Evolutionary conservation across 164 flowering plant genomes (phyloP).

Genomic region (Vitis cinerea): DNA sequence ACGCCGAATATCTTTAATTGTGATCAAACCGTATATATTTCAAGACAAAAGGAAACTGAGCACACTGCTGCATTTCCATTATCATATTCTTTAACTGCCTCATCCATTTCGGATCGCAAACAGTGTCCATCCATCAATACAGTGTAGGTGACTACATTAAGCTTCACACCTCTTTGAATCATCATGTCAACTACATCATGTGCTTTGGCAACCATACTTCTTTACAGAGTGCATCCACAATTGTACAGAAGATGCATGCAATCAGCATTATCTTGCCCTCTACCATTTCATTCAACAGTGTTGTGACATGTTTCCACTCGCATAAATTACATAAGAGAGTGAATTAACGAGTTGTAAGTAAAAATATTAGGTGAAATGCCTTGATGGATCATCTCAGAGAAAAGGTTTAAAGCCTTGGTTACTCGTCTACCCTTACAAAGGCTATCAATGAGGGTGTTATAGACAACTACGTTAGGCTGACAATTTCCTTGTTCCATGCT

Average conservation of each 20-base stretch:
- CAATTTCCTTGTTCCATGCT: background rate
- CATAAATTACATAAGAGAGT: slow-evolving; percentile 2
- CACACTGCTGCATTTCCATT: too few relatives aligned
- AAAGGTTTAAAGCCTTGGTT: too few relatives aligned
- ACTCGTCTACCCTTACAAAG: too few relatives aligned
- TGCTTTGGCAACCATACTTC: background rate
- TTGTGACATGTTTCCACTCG: slow-evolving; percentile 1
- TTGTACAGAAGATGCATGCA: background rate
- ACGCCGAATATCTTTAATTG: too few relatives aligned
- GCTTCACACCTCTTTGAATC: too few relatives aligned
- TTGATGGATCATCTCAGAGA: background rate
- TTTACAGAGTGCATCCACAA: slow-evolving; percentile 3
- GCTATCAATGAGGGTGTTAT: too few relatives aligned
- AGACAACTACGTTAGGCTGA: too few relatives aligned
- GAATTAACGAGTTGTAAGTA: background rate
- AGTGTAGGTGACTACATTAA: too few relatives aligned
- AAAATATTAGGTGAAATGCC: background rate
- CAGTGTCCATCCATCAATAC: too few relatives aligned
- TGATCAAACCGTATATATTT: too few relatives aligned
- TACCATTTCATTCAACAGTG: slow-evolving; percentile 4
- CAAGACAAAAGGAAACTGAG: too few relatives aligned
- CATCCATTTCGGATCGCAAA: background rate
- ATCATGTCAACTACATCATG: background rate
- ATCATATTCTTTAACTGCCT: background rate
- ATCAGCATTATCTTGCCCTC: background rate